Percentiles rank a stretch among this genome's conserved stretches.
Conservation (phyloP, 306 rosid species). For the Luffa aegyptiaca region DNA sequence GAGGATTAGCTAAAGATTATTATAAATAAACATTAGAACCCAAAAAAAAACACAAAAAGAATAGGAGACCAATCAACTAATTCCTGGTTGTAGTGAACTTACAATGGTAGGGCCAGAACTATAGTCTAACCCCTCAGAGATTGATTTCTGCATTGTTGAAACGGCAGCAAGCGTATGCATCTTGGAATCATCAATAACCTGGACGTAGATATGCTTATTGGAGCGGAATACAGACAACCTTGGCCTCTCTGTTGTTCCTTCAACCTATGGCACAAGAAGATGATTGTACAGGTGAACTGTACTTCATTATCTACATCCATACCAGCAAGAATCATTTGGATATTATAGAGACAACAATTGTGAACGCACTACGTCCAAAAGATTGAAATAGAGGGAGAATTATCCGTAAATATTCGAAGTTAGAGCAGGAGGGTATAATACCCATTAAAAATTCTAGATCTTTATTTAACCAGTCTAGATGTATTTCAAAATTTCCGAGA, state of each 20-base stretch:
- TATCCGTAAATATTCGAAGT: neutral
- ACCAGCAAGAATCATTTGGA: constrained; percentile 1
- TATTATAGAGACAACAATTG: neutral
- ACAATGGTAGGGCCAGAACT: constrained; percentile 78
- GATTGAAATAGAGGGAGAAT: neutral
- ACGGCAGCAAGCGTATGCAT: constrained; percentile 93
- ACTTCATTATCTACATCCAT: constrained; percentile 8
- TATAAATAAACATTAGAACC: neutral
- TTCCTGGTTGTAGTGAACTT: constrained; percentile 24
- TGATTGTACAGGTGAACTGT: constrained; percentile 5
- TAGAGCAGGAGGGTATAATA: neutral
- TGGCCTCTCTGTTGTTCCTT: constrained; percentile 94
- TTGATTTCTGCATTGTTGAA: constrained; percentile 77
- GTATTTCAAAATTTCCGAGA: neutral
- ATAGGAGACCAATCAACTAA: neutral
- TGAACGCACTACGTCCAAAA: neutral
- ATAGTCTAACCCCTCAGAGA: constrained; percentile 63
- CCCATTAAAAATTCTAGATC: neutral
- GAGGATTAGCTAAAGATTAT: neutral
- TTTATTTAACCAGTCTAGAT: neutral
- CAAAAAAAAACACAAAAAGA: neutral
- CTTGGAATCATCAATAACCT: constrained; percentile 88
- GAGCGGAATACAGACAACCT: constrained; percentile 84
- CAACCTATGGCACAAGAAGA: constrained; percentile 44
- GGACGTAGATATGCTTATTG: constrained; percentile 84